Percentiles rank a stretch among this genome's conserved stretches.
Conservation (phyloP, 2,329 filamentous ascomycete species). For the Tolypocladium ophioglossoides region DNA sequence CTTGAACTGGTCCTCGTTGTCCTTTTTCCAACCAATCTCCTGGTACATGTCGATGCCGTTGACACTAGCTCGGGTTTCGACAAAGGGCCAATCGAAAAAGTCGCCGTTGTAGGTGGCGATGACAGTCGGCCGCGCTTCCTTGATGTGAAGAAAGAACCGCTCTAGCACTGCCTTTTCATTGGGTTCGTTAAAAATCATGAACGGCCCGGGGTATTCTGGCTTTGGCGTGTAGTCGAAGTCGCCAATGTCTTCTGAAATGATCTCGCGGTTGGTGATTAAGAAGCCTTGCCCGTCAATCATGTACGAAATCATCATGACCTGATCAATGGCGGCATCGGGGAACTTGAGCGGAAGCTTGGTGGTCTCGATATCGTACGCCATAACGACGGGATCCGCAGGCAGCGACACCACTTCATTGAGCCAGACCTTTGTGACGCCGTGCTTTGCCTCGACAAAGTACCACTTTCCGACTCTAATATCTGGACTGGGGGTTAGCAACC, state of each 20-base stretch:
- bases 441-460: constrained; percentile 93
- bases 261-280: constrained; percentile 93
- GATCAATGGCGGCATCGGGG: constrained; percentile 85
- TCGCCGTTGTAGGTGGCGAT: constrained; percentile 99
- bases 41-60: constrained; percentile 99
- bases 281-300: constrained; percentile 99
- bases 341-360: constrained; percentile 94
- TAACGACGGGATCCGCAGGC: constrained; percentile 90
- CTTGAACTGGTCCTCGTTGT: constrained; percentile 91
- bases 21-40: constrained; percentile 94
- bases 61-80: constrained; percentile 85
- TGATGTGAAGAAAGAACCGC: constrained; percentile 90
- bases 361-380: constrained; percentile 99
- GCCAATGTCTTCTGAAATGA: constrained; percentile 92
- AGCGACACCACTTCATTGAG: constrained; percentile 81
- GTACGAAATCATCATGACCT: constrained; percentile 99
- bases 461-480: constrained; percentile 94
- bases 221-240: constrained; percentile 98
- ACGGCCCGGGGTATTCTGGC: constrained; percentile 88
- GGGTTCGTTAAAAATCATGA: constrained; percentile 97
- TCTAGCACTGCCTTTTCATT: constrained; percentile 83
- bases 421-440: constrained; percentile 72
- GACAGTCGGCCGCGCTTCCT: constrained; percentile 86
- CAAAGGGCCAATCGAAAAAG: constrained; percentile 99
- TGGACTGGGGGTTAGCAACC: constrained; percentile 24